These are phyloP conservation scores for Colletotrichum sp. DNA, from an alignment of 2,329 filamentous ascomycete species.

Conservation along the genomic window DNA sequence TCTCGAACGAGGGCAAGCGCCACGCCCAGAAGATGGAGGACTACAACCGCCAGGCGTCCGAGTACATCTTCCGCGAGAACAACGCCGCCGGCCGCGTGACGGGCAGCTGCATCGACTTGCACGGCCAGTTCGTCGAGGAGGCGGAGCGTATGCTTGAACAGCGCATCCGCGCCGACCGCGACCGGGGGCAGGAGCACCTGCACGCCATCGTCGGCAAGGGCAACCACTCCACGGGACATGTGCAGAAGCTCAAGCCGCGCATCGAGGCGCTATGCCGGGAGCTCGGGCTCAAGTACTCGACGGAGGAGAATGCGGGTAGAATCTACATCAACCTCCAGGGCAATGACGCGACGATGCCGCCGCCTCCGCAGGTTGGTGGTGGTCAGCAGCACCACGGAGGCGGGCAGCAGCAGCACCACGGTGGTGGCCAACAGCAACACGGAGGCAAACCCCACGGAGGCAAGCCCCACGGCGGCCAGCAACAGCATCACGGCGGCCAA, in stretches of 20 bases:
- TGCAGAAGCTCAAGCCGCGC: constrained; percentile 95
- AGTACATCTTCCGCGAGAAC: constrained; percentile 96
- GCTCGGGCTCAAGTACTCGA: constrained; percentile 80
- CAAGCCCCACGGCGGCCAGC: constrained; percentile 38
- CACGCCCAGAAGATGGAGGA: constrained; percentile 86
- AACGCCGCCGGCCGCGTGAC: constrained; percentile 79
- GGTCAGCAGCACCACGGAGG: constrained; percentile 49
- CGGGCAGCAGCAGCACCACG: constrained; percentile 48
- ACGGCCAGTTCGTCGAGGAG: constrained; percentile 94
- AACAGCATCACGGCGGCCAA: constrained; percentile 36
- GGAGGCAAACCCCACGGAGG: constrained; percentile 44
- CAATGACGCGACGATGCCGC: constrained; percentile 60
- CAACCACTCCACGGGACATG: constrained; percentile 80
- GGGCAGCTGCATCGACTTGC: constrained; percentile 87
- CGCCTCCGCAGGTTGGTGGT: constrained; percentile 42
- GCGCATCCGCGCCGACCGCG: constrained; percentile 79
- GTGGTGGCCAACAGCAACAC: constrained; percentile 43
- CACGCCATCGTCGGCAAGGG: constrained; percentile 97
- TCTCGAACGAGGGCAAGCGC: constrained; percentile 83
- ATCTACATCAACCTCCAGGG: constrained; percentile 89
- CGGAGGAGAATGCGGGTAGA: constrained; percentile 87
- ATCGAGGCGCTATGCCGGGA: constrained; percentile 88
- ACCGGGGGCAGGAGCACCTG: constrained; percentile 78
- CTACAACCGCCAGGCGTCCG: constrained; percentile 89
- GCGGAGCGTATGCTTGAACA: constrained; percentile 89